A percentile compares a stretch with the other conserved stretches of the same genome.
Evolutionary conservation across 2,329 filamentous ascomycete species (phyloP).

Genomic region (Talaromyces sp.): DNA sequence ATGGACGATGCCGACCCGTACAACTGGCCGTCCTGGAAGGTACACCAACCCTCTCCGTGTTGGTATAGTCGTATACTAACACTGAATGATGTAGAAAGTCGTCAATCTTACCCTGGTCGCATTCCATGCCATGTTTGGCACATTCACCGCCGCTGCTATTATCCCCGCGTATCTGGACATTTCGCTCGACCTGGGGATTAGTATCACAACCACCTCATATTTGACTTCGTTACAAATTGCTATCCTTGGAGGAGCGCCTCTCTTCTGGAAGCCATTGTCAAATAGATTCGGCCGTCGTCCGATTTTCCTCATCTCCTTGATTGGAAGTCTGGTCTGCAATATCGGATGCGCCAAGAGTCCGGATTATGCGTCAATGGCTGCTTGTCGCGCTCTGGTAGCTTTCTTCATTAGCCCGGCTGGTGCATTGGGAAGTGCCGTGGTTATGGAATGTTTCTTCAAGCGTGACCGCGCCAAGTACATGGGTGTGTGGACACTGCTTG

Average conservation of each 20-base stretch:
- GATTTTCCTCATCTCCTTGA: conserved; percentile 53
- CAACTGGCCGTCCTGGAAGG: conserved; percentile 57
- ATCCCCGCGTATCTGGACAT: conserved; percentile 57
- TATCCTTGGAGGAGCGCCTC: conserved; percentile 53
- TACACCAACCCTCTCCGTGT: conserved; percentile 30
- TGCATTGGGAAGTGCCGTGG: conserved; percentile 57
- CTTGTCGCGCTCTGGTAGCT: conserved; percentile 53
- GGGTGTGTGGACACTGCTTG: conserved; percentile 58
- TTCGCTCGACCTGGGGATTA: conserved; percentile 50
- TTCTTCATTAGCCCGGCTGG: conserved; percentile 58
- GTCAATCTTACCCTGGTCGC: conserved; percentile 55
- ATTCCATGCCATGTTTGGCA: conserved; percentile 58
- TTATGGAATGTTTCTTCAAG: conserved; percentile 59
- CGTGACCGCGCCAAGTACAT: conserved; percentile 55
- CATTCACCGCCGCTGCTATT: conserved; percentile 56
- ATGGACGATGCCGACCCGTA: conserved; percentile 54
- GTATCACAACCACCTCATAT: conserved; percentile 53
- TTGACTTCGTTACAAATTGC: conserved; percentile 58
- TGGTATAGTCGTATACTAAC: background rate
- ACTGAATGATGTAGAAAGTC: conserved; percentile 44
- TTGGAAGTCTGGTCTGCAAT: conserved; percentile 51
- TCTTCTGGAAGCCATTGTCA: conserved; percentile 59
- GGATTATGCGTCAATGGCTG: conserved; percentile 51
- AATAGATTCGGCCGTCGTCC: conserved; percentile 56
- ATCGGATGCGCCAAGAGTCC: conserved; percentile 54